Evolutionary conservation across 441 rosid genomes (phyloP).

Genomic region (Manihot esculenta): DNA sequence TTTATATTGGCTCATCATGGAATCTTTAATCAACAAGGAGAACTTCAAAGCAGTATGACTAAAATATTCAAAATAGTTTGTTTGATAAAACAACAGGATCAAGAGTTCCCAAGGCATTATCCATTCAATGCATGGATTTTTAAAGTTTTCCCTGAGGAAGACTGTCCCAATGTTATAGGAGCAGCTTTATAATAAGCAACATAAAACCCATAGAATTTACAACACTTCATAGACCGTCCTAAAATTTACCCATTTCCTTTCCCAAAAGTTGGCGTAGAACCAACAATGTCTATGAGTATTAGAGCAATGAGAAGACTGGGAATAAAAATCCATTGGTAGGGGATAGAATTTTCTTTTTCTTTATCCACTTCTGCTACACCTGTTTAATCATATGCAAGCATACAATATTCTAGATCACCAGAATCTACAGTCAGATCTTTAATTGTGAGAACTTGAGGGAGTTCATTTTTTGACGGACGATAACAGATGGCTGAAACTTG

Average conservation of each 20-base stretch:
- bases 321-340: no score
- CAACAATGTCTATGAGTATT: no score
- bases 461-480: neutral
- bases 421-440: no score
- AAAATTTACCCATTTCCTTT: neutral
- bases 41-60: neutral
- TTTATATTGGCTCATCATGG: no score
- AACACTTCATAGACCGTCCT: neutral
- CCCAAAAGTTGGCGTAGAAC: neutral
- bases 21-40: no score
- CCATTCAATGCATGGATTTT: neutral
- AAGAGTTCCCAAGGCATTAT: neutral
- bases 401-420: no score
- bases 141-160: neutral
- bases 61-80: neutral
- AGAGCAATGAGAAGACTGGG: no score
- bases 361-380: no score
- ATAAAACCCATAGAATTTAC: neutral
- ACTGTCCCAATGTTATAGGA: neutral
- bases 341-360: no score
- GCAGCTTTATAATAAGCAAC: neutral
- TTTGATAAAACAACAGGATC: neutral
- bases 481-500: neutral
- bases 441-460: neutral
- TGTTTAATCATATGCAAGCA: no score